Evolutionary conservation across 2,329 filamentous ascomycete genomes (phyloP), one percentile per base, ranked within the genome.

Genomic region (Pseudopithomyces chartarum): DNA sequence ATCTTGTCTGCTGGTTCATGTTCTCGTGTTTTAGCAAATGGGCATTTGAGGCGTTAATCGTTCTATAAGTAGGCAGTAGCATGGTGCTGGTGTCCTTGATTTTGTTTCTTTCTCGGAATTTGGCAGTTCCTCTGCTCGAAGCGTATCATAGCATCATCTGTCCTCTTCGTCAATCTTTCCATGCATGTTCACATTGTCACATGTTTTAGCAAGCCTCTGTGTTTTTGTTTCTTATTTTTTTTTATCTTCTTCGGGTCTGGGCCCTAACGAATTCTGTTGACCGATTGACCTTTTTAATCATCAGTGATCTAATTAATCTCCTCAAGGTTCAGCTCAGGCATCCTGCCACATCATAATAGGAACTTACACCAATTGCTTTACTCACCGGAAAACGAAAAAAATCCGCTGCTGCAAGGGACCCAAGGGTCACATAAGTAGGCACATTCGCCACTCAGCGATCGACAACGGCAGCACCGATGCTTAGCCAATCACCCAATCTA

Each of bases 21-120:
- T 32, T 12, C 17, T 15, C n/a, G 15, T 36, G 20, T 29, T 36
- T n/a, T 23, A 26, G 38, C 17, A 19, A 12, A 40, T 40, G 3
- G 22, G 49, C 39, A 52, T 36, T 43, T 44, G 4, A 5, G 50
- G 40, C 29, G 40, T 53, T 29, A 45, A 39, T 53, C 29, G 40
- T 36, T 53, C 19, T n/a, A 38, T 45, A 45, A 23, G 6, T 11
- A 2, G 8, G 13, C 29, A 13, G 46, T 11, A 29, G 20, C 46
- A 29, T 49, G 6, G 3, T 49, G 29, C n/a, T 15, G 12, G 46
- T 20, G 45, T 38, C 26, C n/a, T n/a, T n/a, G n/a, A n/a, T 38
- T 26, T 38, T 13, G 1, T 23, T 48, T 19, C 5, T 38, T 29
- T 29, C n/a, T 10, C 34, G 10, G 6, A 20, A 48, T 23, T 8